Conservation (phyloP, 495 filamentous ascomycete species). For the Penicillium canariense region DNA sequence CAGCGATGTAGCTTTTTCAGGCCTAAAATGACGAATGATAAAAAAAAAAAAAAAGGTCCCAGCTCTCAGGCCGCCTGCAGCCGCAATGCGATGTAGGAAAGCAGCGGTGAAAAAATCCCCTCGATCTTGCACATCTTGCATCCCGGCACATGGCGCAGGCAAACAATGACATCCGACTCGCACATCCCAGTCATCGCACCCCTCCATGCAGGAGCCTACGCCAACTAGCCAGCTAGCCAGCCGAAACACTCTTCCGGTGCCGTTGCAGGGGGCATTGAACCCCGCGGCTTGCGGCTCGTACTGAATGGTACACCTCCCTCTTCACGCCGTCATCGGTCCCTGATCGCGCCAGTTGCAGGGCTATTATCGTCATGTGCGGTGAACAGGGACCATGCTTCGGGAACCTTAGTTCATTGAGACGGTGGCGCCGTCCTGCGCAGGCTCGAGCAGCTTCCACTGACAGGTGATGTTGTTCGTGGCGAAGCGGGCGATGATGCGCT, state of each 20-base stretch:
- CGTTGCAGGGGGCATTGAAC: not conserved
- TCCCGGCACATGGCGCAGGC: not conserved
- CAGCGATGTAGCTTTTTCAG: not conserved
- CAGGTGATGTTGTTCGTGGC: slow-evolving; percentile 67
- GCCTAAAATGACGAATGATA: not conserved
- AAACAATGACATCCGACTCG: not conserved
- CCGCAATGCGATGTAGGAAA: slow-evolving; percentile 9
- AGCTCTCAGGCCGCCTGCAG: slow-evolving; percentile 9
- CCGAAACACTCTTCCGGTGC: not conserved
- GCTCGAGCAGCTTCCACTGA: slow-evolving; percentile 83
- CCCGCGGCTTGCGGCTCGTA: not conserved
- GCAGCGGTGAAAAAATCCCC: slow-evolving; percentile 18
- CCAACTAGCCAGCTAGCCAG: too few relatives aligned
- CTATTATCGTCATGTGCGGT: not conserved
- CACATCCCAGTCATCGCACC: not conserved
- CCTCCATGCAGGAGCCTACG: too few relatives aligned
- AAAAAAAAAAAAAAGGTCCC: not conserved
- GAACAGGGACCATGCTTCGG: not conserved
- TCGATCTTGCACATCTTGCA: slow-evolving; percentile 7
- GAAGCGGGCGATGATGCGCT: slow-evolving; percentile 69
- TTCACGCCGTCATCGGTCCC: not conserved
- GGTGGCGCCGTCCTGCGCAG: slow-evolving; percentile 77
- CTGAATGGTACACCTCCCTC: not conserved
- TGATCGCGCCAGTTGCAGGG: not conserved
- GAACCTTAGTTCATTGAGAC: slow-evolving; percentile 40